These are phyloP conservation scores for Stachybotrys elegans DNA, from an alignment of 2,329 filamentous ascomycete genomes.

Conservation along the genomic window DNA sequence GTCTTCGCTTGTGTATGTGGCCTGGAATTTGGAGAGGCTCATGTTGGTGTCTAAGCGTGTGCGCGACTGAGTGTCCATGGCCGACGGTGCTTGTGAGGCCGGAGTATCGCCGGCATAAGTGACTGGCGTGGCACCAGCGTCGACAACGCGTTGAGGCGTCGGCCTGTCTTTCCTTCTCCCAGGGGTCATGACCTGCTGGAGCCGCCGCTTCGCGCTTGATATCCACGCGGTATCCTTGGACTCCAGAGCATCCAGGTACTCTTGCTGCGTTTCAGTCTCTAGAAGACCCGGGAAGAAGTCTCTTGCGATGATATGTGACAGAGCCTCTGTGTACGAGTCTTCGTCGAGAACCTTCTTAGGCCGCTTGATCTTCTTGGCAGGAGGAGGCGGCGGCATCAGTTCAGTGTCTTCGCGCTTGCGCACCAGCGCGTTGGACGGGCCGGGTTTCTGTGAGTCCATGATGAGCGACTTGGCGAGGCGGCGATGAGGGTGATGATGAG, in stretches of 20 bases:
- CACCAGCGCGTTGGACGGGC: slow-evolving; percentile 53
- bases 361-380: slow-evolving; percentile 83
- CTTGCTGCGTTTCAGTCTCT: slow-evolving; percentile 80
- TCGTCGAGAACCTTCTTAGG: slow-evolving; percentile 86
- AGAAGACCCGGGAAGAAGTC: slow-evolving; percentile 94
- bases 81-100: slow-evolving; percentile 43
- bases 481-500: too few species aligned
- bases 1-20: slow-evolving; percentile 94
- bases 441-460: slow-evolving; percentile 29
- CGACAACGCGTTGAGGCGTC: slow-evolving; percentile 15
- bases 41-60: slow-evolving; percentile 66
- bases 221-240: slow-evolving; percentile 86
- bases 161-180: slow-evolving; percentile 39
- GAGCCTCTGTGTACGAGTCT: slow-evolving; percentile 83
- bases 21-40: slow-evolving; percentile 79
- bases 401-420: slow-evolving; percentile 66
- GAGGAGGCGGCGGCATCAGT: slow-evolving; percentile 80
- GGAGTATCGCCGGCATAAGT: slow-evolving; percentile 72
- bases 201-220: slow-evolving; percentile 65
- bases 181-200: slow-evolving; percentile 78
- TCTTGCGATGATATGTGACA: slow-evolving; percentile 91
- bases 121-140: slow-evolving; percentile 53
- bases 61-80: slow-evolving; percentile 34
- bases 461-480: too few species aligned
- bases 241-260: slow-evolving; percentile 87